These are phyloP conservation scores for Pseudotsuga menziesii DNA, from an alignment of 75 land plant genomes.

Conservation along the genomic window DNA sequence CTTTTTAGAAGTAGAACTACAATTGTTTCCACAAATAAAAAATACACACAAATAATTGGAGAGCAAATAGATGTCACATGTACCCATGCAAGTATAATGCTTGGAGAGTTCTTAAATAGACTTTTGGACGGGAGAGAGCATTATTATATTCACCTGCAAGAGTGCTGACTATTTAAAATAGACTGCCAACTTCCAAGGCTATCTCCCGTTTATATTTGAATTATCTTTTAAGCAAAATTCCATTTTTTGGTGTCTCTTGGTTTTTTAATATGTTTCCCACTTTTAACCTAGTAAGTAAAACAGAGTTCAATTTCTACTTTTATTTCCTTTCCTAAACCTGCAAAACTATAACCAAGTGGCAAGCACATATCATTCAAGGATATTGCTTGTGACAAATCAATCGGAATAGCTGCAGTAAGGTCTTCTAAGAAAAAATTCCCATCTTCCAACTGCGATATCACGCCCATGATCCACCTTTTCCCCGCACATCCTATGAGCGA, in stretches of 20 bases:
- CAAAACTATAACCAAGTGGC: neutral
- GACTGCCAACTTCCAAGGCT: neutral
- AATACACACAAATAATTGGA: too few species aligned
- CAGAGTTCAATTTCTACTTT: neutral
- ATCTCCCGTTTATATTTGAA: neutral
- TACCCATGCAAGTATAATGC: too few species aligned
- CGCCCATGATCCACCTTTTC: slow-evolving; percentile 95
- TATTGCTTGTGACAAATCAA: slow-evolving; percentile 88
- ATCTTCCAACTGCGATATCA: slow-evolving; percentile 92
- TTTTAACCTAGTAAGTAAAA: neutral
- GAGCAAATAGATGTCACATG: too few species aligned
- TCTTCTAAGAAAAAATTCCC: slow-evolving; percentile 95
- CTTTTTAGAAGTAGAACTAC: too few species aligned
- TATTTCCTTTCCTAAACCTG: neutral
- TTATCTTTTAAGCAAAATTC: neutral
- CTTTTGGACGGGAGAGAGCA: neutral
- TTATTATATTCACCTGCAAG: neutral
- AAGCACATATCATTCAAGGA: slow-evolving; percentile 53
- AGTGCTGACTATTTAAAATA: neutral
- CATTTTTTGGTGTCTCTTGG: neutral
- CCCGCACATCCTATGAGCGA: slow-evolving; percentile 79
- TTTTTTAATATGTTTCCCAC: neutral
- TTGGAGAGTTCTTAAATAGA: neutral
- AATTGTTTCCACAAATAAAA: too few species aligned
- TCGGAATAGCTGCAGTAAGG: slow-evolving; percentile 75